Base-by-base conservation (phyloP, 768 basidiomycete species). In the Lepiota venenata region DNA sequence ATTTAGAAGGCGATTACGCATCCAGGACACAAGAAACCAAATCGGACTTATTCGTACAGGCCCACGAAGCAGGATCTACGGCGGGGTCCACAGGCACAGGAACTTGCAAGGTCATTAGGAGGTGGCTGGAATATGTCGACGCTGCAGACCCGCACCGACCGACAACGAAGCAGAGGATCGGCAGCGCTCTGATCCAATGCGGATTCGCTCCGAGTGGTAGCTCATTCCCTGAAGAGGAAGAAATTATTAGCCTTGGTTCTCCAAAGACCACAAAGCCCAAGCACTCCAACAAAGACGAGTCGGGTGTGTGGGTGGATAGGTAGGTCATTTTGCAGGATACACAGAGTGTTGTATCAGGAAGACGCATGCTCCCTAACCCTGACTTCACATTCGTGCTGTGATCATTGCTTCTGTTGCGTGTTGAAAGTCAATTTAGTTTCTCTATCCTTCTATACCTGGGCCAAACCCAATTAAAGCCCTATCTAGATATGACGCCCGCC, bases 271-370 rank as follows among this genome's bases (percentile, higher is more conserved):
- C 46, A 10, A 51, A 49, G 22, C n/a, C 44, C 35, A 16, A 8
- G 12, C 12, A 10, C 6, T 4, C 15, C 50, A 38, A 46, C 38
- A 44, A 54, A 3, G 52, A 60, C 1, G 57, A 55, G 7, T 64
- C 70, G 32, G 71, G 64, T 18, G 61, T 89, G 2, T 93, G 87
- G 89, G 81, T 90, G 51, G 91, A 95, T 74, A 85, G 91, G 91
- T 93, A 83, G 66, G 87, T 79, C 29, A 35, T 18, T 20, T 21
- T 16, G n/a, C 11, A 36, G 44, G 35, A 32, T 14, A 22, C 29
- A 32, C 32, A 4, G 16, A 47, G 32, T 15, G 1, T 58, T 66
- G 60, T 69, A 56, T 58, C 58, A 55, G 60, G 52, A 48, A 48
- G 52, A 22, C 44, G 46, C 21, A 36, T 49, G 29, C 21, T 39